Conservation (phyloP, 2,329 filamentous ascomycete genomes). For the Botrytis hyacinthi region DNA sequence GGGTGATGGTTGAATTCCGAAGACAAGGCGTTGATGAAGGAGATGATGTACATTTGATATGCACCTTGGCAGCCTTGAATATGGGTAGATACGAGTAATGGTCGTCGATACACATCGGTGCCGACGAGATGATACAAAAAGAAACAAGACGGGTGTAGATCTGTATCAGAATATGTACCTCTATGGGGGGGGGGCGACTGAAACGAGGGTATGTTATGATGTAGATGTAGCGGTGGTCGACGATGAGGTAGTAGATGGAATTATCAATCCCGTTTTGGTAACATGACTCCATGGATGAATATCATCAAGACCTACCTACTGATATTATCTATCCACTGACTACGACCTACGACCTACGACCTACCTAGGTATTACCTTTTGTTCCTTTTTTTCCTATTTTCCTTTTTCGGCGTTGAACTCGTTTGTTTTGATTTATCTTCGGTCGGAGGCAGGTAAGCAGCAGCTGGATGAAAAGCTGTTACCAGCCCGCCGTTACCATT, state of each 20-base stretch:
- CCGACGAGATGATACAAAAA: neutral
- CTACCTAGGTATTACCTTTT: neutral
- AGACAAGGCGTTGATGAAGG: slow-evolving; percentile 12
- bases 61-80: slow-evolving; percentile 13
- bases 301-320: neutral
- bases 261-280: neutral
- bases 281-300: neutral
- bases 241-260: neutral
- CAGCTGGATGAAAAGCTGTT: neutral
- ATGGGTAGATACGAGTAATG: slow-evolving; percentile 10
- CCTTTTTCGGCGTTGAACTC: neutral
- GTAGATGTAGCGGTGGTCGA: neutral
- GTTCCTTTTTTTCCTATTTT: too few species aligned
- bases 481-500: neutral
- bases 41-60: slow-evolving; percentile 17
- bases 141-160: neutral
- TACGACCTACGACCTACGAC: neutral
- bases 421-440: neutral
- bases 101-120: neutral
- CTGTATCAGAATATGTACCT: neutral
- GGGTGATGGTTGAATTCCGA: slow-evolving; percentile 1
- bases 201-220: neutral
- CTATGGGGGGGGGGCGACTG: too few species aligned
- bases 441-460: neutral
- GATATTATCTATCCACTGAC: too few species aligned